Base-by-base conservation (phyloP, 306 rosid species). In the Sindora glabra region DNA sequence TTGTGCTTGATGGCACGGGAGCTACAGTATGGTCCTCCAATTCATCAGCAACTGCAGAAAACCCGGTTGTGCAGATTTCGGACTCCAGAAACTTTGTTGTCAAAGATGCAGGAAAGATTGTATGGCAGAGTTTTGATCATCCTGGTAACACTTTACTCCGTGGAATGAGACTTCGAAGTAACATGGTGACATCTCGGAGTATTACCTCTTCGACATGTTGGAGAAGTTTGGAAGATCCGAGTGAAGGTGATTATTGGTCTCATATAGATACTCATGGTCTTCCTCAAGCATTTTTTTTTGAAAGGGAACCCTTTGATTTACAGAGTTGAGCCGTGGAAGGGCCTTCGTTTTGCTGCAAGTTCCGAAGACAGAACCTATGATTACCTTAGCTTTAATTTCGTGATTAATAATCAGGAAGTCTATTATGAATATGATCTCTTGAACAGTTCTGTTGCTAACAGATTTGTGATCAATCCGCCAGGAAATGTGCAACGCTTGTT, bases 111-210 rank as follows among this genome's bases (percentile, higher is more conserved):
- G 34, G 19, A 17, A 6, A 11, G 16, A 44, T 34, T 5, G 0
- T 48, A 3, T 68, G 74, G 74, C 60, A 68, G 30, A 46, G 67
- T 15, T 68, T 48, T 18, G 51, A 68, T 26, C 49, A 23, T 8
- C 67, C 60, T 5, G 18, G 59, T 29, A 9, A 29, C 34, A 29
- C 34, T 29, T 9, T 29, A 4, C 34, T 29, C 34, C 3, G 8
- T 9, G 34, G 34, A 1, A 29, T 9, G 34, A 29, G 0, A 29
- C 34, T 29, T 29, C 34, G 34, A 29, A 29, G 3, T 4, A 29
- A 29, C 8, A 29, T 1, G 8, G 5, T 29, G 8, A 29, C 34
- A 29, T 6, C 8, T 29, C 3, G n/a, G n/a, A 29, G 34, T 4
- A 29, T n/a, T 29, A 29, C 34, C 34, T 29, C 34, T 29, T 4